These are phyloP conservation scores for Syzygium grande DNA, from an alignment of 345 rosid species.

Conservation along the genomic window DNA sequence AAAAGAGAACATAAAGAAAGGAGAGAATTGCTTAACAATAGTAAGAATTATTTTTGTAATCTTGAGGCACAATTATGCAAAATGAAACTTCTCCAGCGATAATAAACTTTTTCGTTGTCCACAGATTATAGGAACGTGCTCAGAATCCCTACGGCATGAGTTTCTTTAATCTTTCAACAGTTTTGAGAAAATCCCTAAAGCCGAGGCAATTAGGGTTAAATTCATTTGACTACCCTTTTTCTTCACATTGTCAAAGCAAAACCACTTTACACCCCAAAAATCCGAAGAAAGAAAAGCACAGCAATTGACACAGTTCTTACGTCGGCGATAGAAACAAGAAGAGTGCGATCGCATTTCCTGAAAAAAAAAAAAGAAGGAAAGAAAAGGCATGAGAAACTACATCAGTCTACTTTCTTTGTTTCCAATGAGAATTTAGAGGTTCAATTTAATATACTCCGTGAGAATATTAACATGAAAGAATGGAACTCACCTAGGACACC, in stretches of 20 bases:
- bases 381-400: background rate
- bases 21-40: background rate
- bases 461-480: background rate
- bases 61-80: background rate
- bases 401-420: background rate
- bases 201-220: background rate
- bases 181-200: background rate
- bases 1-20: background rate
- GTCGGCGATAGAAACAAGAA: slow-evolving; percentile 74
- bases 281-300: background rate
- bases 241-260: background rate
- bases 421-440: background rate
- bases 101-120: background rate
- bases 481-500: slow-evolving; percentile 47
- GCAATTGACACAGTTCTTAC: slow-evolving; percentile 31
- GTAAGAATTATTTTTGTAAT: background rate
- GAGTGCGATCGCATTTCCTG: slow-evolving; percentile 77
- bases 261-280: background rate
- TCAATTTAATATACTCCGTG: background rate
- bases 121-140: background rate
- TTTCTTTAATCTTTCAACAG: background rate
- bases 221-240: background rate
- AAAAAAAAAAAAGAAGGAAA: background rate
- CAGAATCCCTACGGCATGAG: background rate
- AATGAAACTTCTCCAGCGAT: background rate